Conservation (phyloP, 2,329 filamentous ascomycete genomes). For the Epicoccum sorghinum region DNA sequence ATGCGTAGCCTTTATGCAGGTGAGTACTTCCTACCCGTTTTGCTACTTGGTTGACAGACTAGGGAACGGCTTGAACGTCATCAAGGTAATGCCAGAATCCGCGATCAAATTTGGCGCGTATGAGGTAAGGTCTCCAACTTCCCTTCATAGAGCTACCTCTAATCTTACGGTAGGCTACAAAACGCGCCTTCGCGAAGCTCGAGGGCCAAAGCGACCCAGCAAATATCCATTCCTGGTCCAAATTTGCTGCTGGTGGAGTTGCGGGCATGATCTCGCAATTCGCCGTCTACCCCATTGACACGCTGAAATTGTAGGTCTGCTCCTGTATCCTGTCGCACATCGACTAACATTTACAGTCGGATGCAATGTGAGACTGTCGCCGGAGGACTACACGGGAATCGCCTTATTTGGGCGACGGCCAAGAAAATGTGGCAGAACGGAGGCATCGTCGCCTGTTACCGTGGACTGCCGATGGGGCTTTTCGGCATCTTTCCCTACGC, state of each 20-base stretch:
- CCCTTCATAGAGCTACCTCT: slow-evolving; percentile 1
- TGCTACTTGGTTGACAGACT: slow-evolving; percentile 16
- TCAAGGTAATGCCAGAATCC: slow-evolving; percentile 99
- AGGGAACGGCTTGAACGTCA: slow-evolving; percentile 95
- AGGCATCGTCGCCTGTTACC: slow-evolving; percentile 79
- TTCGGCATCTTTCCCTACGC: slow-evolving; percentile 98
- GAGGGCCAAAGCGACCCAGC: slow-evolving; percentile 87
- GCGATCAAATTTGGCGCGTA: slow-evolving; percentile 98
- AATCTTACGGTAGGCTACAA: slow-evolving; percentile 67
- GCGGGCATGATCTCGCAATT: slow-evolving; percentile 94
- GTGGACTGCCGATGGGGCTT: slow-evolving; percentile 90
- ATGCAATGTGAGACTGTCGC: slow-evolving; percentile 95
- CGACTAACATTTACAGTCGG: slow-evolving; percentile 52
- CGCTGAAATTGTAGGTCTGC: slow-evolving; percentile 69
- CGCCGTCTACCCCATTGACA: slow-evolving; percentile 92
- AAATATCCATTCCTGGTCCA: slow-evolving; percentile 80
- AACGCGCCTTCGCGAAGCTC: slow-evolving; percentile 80
- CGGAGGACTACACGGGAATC: slow-evolving; percentile 82
- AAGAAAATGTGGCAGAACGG: slow-evolving; percentile 83
- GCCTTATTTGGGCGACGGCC: slow-evolving; percentile 80
- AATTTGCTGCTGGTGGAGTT: slow-evolving; percentile 87
- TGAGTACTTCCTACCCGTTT: slow-evolving; percentile 51
- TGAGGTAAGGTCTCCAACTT: slow-evolving; percentile 61
- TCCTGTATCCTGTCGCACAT: background rate
- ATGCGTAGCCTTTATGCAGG: slow-evolving; percentile 90